Evolutionary conservation across 2,329 filamentous ascomycete genomes (phyloP), one percentile per base, ranked within the genome.

Genomic region (Escovopsis weberi): DNA sequence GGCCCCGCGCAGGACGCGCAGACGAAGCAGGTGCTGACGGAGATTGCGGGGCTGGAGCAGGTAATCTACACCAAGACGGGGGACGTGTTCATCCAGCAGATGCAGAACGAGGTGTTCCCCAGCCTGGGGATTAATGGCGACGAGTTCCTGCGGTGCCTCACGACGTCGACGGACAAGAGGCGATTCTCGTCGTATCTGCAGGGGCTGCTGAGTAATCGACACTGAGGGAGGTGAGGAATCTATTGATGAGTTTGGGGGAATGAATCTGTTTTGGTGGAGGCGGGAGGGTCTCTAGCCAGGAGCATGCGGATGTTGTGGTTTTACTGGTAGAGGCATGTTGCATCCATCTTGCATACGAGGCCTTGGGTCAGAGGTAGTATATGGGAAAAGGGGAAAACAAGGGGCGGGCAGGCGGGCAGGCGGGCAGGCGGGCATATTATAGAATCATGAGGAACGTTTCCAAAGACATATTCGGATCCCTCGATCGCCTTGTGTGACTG

Each of bases 41-140:
- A 98, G 65, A 86, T 94, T 48, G 87, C 87, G 3, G 75, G 73
- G 3, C 65, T 98, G 45, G 87, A 98, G 62, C 86, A 91, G 62
- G 81, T 76, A 33, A 91, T 98, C 48, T 89, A 95, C 57, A 72
- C 76, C 51, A 96, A 96, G 67, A 89, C 85, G 11, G 91, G 91
- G 26, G 75, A 83, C 41, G 72, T 77, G 43, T 96, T 94, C 58
- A 72, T 89, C 23, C 72, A 75, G 46, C 74, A 83, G 53, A 61
- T 89, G 38, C 76, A 78, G 50, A 66, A 68, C 12, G 66, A 68
- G 2, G 72, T 87, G 44, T 75, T 88, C 50, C 70, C 76, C 0
- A 70, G 67, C 38, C 66, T 86, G 50, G 80, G 80, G 0, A 70
- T 81, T 23, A 72, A 77, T 43, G 76, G 74, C 8, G 66, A 66